phyloP scores from a whole-genome alignment of 305 asterid species.

The Coffea humblotiana region DNA sequence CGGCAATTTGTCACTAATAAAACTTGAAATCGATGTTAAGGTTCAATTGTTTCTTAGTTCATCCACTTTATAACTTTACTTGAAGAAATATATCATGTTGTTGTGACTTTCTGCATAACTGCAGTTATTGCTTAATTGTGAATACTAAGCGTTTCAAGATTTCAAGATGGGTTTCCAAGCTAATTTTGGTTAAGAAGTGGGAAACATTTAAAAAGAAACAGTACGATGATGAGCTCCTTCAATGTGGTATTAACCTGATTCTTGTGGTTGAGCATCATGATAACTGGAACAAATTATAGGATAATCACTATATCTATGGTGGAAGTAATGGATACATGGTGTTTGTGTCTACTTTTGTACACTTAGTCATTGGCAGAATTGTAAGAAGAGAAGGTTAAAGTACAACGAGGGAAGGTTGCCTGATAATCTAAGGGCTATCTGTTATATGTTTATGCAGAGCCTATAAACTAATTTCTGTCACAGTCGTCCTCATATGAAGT shows the following conservation, averaged over 20 bases:
- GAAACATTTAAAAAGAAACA: not conserved
- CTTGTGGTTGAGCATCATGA: not conserved
- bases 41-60: not conserved
- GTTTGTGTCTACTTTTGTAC: too few species aligned
- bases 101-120: too few species aligned
- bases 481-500: not conserved
- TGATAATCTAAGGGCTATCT: not conserved
- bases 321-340: not conserved
- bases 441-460: not conserved
- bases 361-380: too few species aligned
- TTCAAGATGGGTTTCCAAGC: not conserved
- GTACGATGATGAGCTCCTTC: not conserved
- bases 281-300: not conserved
- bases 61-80: not conserved
- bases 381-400: too few species aligned
- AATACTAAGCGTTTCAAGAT: too few species aligned
- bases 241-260: not conserved
- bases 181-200: not conserved
- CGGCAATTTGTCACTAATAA: too few species aligned
- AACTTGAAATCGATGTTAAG: not conserved
- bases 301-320: too few species aligned
- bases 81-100: not conserved
- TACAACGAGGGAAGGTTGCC: not conserved
- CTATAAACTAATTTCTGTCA: not conserved
- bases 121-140: too few species aligned